Evolutionary conservation across 2,329 filamentous ascomycete species (phyloP).

Genomic region (Thielaviopsis punctulata): DNA sequence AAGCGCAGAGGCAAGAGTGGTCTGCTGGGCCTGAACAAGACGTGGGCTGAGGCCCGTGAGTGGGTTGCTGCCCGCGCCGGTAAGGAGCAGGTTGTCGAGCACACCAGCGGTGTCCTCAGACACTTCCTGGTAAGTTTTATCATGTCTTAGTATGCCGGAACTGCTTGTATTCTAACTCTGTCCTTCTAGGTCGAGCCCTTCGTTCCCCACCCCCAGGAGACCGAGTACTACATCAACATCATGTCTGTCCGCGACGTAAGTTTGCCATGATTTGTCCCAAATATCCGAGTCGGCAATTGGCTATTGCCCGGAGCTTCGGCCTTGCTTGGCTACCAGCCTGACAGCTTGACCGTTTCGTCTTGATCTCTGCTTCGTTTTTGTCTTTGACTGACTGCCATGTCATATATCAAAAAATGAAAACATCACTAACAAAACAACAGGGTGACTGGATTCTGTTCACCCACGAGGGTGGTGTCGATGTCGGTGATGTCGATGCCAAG

Average conservation of each 20-base stretch:
- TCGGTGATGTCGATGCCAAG: constrained; percentile 97
- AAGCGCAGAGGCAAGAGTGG: constrained; percentile 99
- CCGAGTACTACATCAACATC: constrained; percentile 99
- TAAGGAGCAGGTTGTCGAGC: constrained; percentile 87
- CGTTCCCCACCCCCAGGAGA: constrained; percentile 84
- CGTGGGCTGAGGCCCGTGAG: constrained; percentile 80
- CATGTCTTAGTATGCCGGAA: neutral
- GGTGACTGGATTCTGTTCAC: constrained; percentile 99
- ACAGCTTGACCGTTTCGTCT: neutral
- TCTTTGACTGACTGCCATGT: too few species aligned
- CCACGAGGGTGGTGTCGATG: constrained; percentile 98
- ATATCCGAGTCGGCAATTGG: neutral
- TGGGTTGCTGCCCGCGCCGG: constrained; percentile 88
- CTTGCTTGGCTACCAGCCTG: neutral
- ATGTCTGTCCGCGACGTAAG: constrained; percentile 98
- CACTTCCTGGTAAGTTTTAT: constrained; percentile 56
- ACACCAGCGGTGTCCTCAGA: constrained; percentile 70
- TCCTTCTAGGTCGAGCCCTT: constrained; percentile 59
- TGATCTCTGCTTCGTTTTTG: too few species aligned
- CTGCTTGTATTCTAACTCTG: neutral
- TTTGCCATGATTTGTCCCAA: constrained; percentile 18
- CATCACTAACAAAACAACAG: constrained; percentile 32
- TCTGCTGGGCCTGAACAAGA: constrained; percentile 89
- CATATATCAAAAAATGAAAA: too few species aligned
- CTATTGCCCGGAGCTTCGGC: neutral